Conservation (phyloP, 345 rosid species). For the Kernera saxatilis region DNA sequence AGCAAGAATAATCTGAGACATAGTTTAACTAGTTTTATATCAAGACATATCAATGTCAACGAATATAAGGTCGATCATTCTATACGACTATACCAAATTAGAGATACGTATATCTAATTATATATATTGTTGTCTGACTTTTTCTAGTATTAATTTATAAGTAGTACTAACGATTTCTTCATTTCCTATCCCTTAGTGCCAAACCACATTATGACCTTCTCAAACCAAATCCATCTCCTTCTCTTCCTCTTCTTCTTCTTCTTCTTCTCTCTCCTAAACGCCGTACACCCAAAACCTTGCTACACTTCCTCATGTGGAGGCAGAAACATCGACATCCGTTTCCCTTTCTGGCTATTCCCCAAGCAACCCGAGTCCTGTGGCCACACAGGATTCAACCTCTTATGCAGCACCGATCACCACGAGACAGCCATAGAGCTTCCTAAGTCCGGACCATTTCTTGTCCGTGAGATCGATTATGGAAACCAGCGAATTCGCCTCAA, state of each 20-base stretch:
- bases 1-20: neutral
- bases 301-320: conserved; percentile 29
- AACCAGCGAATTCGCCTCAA: conserved; percentile 43
- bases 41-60: neutral
- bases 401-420: conserved; percentile 39
- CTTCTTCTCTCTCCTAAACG: conserved; percentile 29
- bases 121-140: neutral
- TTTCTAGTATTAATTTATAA: neutral
- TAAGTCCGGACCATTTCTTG: conserved; percentile 38
- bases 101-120: neutral
- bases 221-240: conserved; percentile 7
- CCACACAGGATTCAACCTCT: conserved; percentile 49
- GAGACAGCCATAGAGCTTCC: conserved; percentile 45
- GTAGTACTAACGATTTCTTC: neutral
- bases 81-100: neutral
- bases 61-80: neutral
- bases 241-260: conserved; percentile 35
- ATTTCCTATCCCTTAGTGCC: neutral
- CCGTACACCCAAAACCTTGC: conserved; percentile 27
- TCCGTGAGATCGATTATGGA: conserved; percentile 43
- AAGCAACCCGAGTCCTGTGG: conserved; percentile 44
- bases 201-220: conserved; percentile 14
- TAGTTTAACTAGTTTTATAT: neutral
- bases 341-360: conserved; percentile 54
- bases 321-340: conserved; percentile 33